A percentile compares a stretch with the other conserved stretches of the same genome.
Evolutionary conservation across 495 filamentous ascomycete species (phyloP).

Genomic region (Baudoinia panamericana): DNA sequence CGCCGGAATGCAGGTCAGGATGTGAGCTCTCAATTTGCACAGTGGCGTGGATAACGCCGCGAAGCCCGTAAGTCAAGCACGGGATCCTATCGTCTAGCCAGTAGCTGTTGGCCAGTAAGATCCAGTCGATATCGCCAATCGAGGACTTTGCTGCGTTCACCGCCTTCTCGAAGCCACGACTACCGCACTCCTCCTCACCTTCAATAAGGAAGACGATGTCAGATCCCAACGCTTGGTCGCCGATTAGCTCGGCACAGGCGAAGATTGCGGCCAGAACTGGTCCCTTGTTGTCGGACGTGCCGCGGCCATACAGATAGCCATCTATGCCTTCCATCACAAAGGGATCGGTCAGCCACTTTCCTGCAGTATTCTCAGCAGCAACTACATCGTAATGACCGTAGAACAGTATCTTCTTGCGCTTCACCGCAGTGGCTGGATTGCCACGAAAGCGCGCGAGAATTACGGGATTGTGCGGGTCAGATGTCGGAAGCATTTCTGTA

Average conservation of each 20-base stretch:
- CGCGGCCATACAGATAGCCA: slow-evolving; percentile 93
- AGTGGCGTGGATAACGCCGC: slow-evolving; percentile 91
- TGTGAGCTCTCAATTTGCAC: slow-evolving; percentile 71
- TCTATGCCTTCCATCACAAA: slow-evolving; percentile 75
- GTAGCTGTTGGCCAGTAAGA: slow-evolving; percentile 90
- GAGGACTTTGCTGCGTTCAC: slow-evolving; percentile 64
- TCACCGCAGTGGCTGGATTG: slow-evolving; percentile 38
- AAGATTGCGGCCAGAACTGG: slow-evolving; percentile 87
- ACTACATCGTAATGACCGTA: slow-evolving; percentile 99
- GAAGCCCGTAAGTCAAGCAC: slow-evolving; percentile 84
- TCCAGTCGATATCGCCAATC: slow-evolving; percentile 85
- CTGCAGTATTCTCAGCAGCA: slow-evolving; percentile 64
- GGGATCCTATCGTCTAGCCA: slow-evolving; percentile 94
- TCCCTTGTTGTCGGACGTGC: slow-evolving; percentile 93
- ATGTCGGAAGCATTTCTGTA: slow-evolving; percentile 70
- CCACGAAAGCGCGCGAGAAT: slow-evolving; percentile 79
- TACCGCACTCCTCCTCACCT: slow-evolving; percentile 92
- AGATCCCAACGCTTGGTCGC: slow-evolving; percentile 61
- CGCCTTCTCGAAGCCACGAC: slow-evolving; percentile 71
- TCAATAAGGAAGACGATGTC: slow-evolving; percentile 91
- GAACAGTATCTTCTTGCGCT: slow-evolving; percentile 78
- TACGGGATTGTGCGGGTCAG: slow-evolving; percentile 62
- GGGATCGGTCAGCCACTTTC: slow-evolving; percentile 74
- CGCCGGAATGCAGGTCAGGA: slow-evolving; percentile 87
- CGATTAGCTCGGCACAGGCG: slow-evolving; percentile 73